Conservation (phyloP, 1,284 basidiomycete genomes). For the Austropuccinia psidii region DNA sequence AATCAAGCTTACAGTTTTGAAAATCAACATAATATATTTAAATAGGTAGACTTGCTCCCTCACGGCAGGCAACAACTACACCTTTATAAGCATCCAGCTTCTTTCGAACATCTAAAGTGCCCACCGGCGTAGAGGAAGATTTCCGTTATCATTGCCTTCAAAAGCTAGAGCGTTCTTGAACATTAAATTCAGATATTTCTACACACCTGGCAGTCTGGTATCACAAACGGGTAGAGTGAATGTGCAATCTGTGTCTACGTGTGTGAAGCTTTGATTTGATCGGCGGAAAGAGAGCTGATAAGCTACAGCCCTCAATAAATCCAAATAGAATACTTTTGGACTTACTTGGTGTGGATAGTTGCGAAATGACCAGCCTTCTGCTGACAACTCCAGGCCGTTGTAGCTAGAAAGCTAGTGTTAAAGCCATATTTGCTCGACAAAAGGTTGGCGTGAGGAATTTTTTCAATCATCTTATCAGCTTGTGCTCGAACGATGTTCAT, state of each 20-base stretch:
- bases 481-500: conserved; percentile 35
- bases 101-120: conserved; percentile 14
- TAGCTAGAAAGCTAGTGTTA: conserved; percentile 11
- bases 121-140: neutral
- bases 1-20: neutral
- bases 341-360: neutral
- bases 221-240: conserved; percentile 33
- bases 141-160: neutral
- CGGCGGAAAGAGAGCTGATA: neutral
- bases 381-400: conserved; percentile 30
- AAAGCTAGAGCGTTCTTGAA: neutral
- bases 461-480: conserved; percentile 17
- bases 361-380: conserved; percentile 6
- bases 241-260: conserved; percentile 26
- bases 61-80: conserved; percentile 32
- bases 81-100: conserved; percentile 12
- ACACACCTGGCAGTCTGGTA: conserved; percentile 21
- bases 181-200: neutral
- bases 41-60: conserved; percentile 6
- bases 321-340: neutral
- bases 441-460: conserved; percentile 13
- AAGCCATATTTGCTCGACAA: conserved; percentile 26
- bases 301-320: neutral
- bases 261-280: conserved; percentile 28
- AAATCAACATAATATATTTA: neutral